Conservation (phyloP, 257 asterid species). For the Euphrasia confusa region DNA sequence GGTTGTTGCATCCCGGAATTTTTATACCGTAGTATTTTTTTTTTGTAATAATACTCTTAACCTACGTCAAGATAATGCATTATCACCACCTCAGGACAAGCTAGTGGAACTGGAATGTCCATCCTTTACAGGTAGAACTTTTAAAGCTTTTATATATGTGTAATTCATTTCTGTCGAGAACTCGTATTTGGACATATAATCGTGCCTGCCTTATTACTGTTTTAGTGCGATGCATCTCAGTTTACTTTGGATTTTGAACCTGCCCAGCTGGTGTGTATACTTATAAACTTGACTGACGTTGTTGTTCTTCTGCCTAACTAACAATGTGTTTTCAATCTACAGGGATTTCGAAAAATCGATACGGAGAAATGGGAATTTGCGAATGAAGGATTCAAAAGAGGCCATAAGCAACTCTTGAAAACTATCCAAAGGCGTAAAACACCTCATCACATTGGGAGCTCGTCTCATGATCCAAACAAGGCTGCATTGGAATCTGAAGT, state of each 20-base stretch:
- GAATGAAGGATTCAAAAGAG: slow-evolving; percentile 57
- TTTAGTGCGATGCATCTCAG: slow-evolving; percentile 30
- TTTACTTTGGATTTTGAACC: slow-evolving; percentile 21
- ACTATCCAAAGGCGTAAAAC: slow-evolving; percentile 74
- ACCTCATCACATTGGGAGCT: slow-evolving; percentile 47
- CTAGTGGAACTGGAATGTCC: slow-evolving; percentile 46
- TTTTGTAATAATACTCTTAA: slow-evolving; percentile 29
- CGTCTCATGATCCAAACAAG: slow-evolving; percentile 36
- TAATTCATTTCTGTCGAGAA: slow-evolving; percentile 8
- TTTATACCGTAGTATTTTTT: slow-evolving; percentile 17
- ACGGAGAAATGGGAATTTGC: slow-evolving; percentile 85
- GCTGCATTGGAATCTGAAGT: slow-evolving; percentile 51
- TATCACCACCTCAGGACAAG: slow-evolving; percentile 23
- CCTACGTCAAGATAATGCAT: slow-evolving; percentile 24
- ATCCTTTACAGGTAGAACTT: slow-evolving; percentile 52
- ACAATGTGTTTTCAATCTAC: slow-evolving; percentile 4
- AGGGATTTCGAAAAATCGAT: slow-evolving; percentile 83
- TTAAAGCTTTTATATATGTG: slow-evolving; percentile 21
- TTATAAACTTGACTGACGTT: slow-evolving; percentile 15
- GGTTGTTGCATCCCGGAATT: slow-evolving; percentile 23
- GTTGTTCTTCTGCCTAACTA: slow-evolving; percentile 15
- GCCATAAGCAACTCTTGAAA: slow-evolving; percentile 60
- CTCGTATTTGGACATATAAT: slow-evolving; percentile 15
- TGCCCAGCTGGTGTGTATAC: slow-evolving; percentile 19
- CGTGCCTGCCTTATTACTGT: slow-evolving; percentile 26